Evolutionary conservation across 768 basidiomycete species (phyloP).

Genomic region (Leccinum arenicola): DNA sequence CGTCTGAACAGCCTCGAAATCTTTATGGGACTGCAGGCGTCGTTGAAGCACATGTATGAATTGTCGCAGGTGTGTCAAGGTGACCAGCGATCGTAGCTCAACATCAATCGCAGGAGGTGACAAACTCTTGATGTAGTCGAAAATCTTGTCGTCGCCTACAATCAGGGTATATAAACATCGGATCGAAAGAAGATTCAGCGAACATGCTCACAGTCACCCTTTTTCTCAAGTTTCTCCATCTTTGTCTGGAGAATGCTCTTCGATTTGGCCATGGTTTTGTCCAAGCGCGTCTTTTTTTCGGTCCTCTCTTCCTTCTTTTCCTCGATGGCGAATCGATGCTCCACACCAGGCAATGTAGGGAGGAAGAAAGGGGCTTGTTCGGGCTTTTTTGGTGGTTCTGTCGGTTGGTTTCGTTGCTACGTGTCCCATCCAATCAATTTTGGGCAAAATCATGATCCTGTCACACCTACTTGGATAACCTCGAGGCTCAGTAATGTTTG

Average conservation of each 20-base stretch:
- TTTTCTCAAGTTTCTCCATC: constrained; percentile 50
- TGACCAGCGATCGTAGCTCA: constrained; percentile 77
- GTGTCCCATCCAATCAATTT: not conserved
- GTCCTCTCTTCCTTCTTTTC: constrained; percentile 37
- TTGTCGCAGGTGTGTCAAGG: constrained; percentile 55
- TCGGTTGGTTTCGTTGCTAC: constrained; percentile 94
- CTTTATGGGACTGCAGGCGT: constrained; percentile 74
- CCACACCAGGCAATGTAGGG: constrained; percentile 86
- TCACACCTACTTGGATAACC: constrained; percentile 73
- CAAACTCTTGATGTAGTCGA: constrained; percentile 78
- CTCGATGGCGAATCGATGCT: constrained; percentile 71
- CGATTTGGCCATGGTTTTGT: constrained; percentile 46
- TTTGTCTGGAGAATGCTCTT: constrained; percentile 73
- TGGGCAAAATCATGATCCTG: not conserved
- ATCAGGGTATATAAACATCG: constrained; percentile 5
- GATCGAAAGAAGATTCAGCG: not conserved
- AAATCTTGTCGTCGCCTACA: constrained; percentile 74
- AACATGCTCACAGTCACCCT: constrained; percentile 64
- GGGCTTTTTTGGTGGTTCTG: constrained; percentile 90
- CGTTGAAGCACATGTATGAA: constrained; percentile 75
- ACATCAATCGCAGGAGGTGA: constrained; percentile 91
- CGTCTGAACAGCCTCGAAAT: constrained; percentile 95
- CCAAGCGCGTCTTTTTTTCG: constrained; percentile 48
- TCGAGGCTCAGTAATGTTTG: constrained; percentile 96
- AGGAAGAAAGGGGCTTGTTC: constrained; percentile 98